Percentiles rank a stretch among this genome's conserved stretches.
Evolutionary conservation across 306 rosid genomes (phyloP).

Genomic region (Acacia acuminata): DNA sequence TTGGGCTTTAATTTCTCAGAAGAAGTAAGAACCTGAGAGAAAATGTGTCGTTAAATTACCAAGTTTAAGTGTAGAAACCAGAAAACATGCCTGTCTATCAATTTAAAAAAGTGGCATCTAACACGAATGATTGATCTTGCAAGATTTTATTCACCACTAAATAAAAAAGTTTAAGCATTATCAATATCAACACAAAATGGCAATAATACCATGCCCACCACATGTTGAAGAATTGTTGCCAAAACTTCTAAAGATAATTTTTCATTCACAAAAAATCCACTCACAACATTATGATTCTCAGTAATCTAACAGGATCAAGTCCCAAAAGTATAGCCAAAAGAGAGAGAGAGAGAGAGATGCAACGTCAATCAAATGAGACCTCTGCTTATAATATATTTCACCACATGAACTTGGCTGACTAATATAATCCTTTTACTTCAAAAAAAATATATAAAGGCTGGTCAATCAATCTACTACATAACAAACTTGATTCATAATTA

Average conservation of each 20-base stretch:
- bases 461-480: conserved; percentile 13
- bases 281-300: not conserved
- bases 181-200: not conserved
- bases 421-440: not conserved
- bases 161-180: not conserved
- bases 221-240: not conserved
- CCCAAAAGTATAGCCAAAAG: not conserved
- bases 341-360: not conserved
- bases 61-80: not conserved
- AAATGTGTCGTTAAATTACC: conserved; percentile 5
- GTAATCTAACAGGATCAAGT: not conserved
- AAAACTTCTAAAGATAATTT: not conserved
- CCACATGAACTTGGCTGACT: not conserved
- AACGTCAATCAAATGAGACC: not conserved
- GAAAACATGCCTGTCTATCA: not conserved
- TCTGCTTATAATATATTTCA: not conserved
- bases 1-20: conserved; percentile 93
- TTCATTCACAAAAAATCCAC: not conserved
- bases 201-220: not conserved
- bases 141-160: not conserved
- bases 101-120: not conserved
- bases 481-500: not conserved
- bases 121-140: not conserved
- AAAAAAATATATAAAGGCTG: not conserved
- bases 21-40: conserved; percentile 61